A percentile compares a stretch with the other conserved stretches of the same genome.
phyloP scores from a whole-genome alignment of 306 rosid genomes.

The Prunus mume region DNA sequence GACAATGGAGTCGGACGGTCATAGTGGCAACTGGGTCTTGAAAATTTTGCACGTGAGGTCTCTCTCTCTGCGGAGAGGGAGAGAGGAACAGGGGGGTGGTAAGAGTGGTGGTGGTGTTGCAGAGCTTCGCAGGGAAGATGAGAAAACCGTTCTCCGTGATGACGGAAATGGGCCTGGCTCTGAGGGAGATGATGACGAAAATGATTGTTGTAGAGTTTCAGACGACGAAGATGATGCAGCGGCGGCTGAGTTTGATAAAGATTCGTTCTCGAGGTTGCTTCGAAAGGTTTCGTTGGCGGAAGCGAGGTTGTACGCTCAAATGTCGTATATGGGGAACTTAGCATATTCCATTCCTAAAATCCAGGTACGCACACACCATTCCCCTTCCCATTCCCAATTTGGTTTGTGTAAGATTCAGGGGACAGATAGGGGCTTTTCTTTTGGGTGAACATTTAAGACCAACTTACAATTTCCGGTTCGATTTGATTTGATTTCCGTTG shows the following conservation, averaged over 20 bases:
- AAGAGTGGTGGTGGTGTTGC: slow-evolving; percentile 1
- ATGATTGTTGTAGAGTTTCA: slow-evolving; percentile 46
- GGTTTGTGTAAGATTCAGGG: too few relatives aligned
- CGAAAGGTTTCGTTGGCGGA: slow-evolving; percentile 77
- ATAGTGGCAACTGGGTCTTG: slow-evolving; percentile 66
- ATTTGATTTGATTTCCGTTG: neutral
- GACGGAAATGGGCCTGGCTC: slow-evolving; percentile 6
- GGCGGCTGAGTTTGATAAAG: slow-evolving; percentile 50
- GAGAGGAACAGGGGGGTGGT: slow-evolving; percentile 22
- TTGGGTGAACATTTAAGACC: too few relatives aligned
- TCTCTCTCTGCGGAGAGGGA: neutral
- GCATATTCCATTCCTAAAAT: slow-evolving; percentile 72
- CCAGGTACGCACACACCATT: slow-evolving; percentile 40
- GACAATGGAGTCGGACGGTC: slow-evolving; percentile 19
- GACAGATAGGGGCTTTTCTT: too few relatives aligned
- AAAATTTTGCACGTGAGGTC: slow-evolving; percentile 72
- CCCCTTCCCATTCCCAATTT: neutral
- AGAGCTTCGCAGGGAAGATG: slow-evolving; percentile 4
- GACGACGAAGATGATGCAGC: slow-evolving; percentile 36
- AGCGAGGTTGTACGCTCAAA: slow-evolving; percentile 72
- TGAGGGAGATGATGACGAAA: slow-evolving; percentile 26
- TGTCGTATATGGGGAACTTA: slow-evolving; percentile 81
- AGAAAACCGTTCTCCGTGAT: slow-evolving; percentile 10
- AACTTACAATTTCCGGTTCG: neutral
- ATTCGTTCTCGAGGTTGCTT: slow-evolving; percentile 69